A percentile compares a stretch with the other conserved stretches of the same genome.
Conservation (phyloP, 1,284 basidiomycete species). For the Peniophora sp. region DNA sequence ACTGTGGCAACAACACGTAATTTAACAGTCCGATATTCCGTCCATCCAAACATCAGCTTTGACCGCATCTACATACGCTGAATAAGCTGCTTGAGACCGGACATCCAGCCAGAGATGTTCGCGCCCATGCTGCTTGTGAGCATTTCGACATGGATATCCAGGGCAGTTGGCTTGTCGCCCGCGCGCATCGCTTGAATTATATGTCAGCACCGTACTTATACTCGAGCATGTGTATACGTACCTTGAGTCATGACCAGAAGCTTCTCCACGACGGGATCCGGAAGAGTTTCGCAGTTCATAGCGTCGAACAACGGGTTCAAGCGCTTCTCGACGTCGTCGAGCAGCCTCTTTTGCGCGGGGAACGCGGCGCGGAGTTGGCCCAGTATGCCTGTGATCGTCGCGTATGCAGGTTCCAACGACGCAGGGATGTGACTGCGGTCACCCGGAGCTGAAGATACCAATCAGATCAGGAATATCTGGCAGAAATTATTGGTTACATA, state of each 20-base stretch:
- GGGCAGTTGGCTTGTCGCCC: slow-evolving; percentile 61
- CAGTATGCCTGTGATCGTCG: slow-evolving; percentile 57
- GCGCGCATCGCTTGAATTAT: slow-evolving; percentile 59
- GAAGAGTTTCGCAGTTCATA: slow-evolving; percentile 85
- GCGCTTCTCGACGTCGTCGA: slow-evolving; percentile 84
- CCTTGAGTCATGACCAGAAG: slow-evolving; percentile 62
- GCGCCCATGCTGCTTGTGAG: slow-evolving; percentile 70
- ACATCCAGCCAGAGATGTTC: slow-evolving; percentile 84
- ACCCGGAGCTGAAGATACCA: slow-evolving; percentile 60
- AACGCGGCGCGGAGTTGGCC: slow-evolving; percentile 56
- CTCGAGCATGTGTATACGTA: slow-evolving; percentile 18
- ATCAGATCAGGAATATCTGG: slow-evolving; percentile 5
- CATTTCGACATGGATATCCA: slow-evolving; percentile 75
- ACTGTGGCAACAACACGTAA: no score
- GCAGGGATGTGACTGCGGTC: slow-evolving; percentile 89
- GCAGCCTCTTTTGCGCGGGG: slow-evolving; percentile 63
- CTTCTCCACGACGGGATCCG: slow-evolving; percentile 63
- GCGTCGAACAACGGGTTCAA: slow-evolving; percentile 86
- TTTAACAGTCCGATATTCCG: no score
- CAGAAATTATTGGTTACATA: slow-evolving; percentile 33
- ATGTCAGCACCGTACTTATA: slow-evolving; percentile 6
- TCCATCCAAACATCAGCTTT: no score
- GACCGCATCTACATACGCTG: slow-evolving; percentile 34
- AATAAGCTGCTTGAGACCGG: slow-evolving; percentile 79
- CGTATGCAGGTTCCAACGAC: slow-evolving; percentile 57